phyloP scores from a whole-genome alignment of 1,284 basidiomycete species.

The Albatrellus sp. region DNA sequence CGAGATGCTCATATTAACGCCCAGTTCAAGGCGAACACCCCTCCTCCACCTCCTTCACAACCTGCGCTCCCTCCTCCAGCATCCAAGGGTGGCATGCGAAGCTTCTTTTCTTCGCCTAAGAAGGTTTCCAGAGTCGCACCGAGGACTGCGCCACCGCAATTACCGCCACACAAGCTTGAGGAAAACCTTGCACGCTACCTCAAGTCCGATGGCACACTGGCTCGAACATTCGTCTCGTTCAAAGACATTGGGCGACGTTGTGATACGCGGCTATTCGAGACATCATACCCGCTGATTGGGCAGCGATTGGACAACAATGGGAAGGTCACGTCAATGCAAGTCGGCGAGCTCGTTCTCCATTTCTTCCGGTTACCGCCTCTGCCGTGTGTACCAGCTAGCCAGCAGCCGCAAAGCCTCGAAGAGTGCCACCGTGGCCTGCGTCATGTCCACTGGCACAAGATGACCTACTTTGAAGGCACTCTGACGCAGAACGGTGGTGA shows the following conservation, averaged over 20 bases:
- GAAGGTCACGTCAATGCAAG: conserved; percentile 45
- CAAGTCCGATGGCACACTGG: conserved; percentile 69
- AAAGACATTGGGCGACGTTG: conserved; percentile 74
- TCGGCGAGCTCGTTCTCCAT: conserved; percentile 76
- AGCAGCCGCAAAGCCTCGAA: conserved; percentile 84
- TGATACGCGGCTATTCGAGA: conserved; percentile 75
- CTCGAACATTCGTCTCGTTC: conserved; percentile 74
- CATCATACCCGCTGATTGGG: conserved; percentile 73
- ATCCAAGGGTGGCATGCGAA: conserved; percentile 53
- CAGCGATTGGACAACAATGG: conserved; percentile 49
- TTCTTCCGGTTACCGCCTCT: conserved; percentile 84
- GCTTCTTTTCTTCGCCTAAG: conserved; percentile 72
- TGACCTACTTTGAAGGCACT: conserved; percentile 84
- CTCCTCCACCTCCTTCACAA: conserved; percentile 32
- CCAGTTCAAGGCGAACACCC: conserved; percentile 54
- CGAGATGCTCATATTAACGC: conserved; percentile 71
- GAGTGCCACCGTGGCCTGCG: conserved; percentile 85
- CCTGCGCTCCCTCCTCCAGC: conserved; percentile 27
- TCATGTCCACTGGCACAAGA: conserved; percentile 85
- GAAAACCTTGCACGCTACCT: conserved; percentile 77
- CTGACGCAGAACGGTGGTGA: conserved; percentile 95
- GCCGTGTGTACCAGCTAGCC: conserved; percentile 64
- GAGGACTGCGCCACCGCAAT: conserved; percentile 23
- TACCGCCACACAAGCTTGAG: conserved; percentile 27
- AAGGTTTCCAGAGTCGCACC: conserved; percentile 31